These are phyloP conservation scores for Komagataella pastoris DNA, from an alignment of 805 yeast species.

Conservation along the genomic window DNA sequence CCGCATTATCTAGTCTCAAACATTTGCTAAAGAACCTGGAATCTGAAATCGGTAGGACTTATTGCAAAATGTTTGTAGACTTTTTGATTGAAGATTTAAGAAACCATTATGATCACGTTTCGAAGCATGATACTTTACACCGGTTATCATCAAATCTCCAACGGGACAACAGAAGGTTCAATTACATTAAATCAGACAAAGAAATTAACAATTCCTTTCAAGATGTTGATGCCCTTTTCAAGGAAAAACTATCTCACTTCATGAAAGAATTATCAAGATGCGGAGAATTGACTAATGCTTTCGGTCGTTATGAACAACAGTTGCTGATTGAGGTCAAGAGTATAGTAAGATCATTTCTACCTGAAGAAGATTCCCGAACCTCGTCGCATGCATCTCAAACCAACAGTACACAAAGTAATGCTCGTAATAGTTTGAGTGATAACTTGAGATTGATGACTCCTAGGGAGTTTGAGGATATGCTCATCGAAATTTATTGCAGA, in stretches of 20 bases:
- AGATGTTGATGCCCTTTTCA: constrained; percentile 24
- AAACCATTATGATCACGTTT: constrained; percentile 33
- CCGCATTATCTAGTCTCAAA: constrained; percentile 36
- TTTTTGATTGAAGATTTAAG: constrained; percentile 50
- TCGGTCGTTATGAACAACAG: constrained; percentile 49
- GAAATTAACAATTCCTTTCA: constrained; percentile 19
- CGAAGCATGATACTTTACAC: constrained; percentile 32
- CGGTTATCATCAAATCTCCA: constrained; percentile 23
- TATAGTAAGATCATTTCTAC: constrained; percentile 54
- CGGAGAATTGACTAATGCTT: constrained; percentile 48
- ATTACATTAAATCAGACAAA: constrained; percentile 6
- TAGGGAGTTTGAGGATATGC: constrained; percentile 61
- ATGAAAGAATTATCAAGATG: constrained; percentile 48
- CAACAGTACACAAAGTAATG: constrained; percentile 9
- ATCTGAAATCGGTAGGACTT: constrained; percentile 57
- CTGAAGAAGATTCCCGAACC: constrained; percentile 23
- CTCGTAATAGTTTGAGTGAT: constrained; percentile 17
- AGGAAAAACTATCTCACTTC: constrained; percentile 27
- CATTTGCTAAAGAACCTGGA: constrained; percentile 42
- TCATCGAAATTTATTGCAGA: constrained; percentile 43
- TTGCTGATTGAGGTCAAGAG: constrained; percentile 61
- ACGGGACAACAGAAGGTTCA: constrained; percentile 4
- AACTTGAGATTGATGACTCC: constrained; percentile 57
- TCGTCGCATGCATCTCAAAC: constrained; percentile 12
- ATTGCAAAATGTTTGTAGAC: constrained; percentile 41